Conservation (phyloP, 805 yeast genomes). For the Metschnikowia matae region DNA sequence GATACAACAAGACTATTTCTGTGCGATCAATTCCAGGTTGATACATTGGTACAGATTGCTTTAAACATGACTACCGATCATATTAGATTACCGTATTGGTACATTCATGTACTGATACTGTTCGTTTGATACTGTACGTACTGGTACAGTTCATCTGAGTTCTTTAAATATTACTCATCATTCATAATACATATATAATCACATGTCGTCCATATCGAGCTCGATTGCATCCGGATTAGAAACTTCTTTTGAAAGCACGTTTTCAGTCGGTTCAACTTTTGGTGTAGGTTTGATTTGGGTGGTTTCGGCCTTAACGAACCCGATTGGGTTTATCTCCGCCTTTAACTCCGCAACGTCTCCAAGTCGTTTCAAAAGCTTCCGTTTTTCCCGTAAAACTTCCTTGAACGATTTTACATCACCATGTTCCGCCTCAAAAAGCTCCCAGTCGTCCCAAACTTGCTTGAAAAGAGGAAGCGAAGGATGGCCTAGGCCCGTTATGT, state of each 20-base stretch:
- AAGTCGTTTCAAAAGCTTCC: constrained; percentile 31
- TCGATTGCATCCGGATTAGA: constrained; percentile 60
- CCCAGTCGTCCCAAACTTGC: constrained; percentile 63
- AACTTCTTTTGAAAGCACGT: too few species aligned
- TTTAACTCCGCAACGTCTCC: constrained; percentile 12
- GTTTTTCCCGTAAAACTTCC: constrained; percentile 63
- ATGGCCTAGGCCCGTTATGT: constrained; percentile 21
- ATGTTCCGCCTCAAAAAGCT: constrained; percentile 61
- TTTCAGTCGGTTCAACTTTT: too few species aligned
- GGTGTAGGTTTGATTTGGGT: neutral
- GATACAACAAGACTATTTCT: too few species aligned
- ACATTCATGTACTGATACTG: too few species aligned
- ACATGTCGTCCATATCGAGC: constrained; percentile 42
- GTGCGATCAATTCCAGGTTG: too few species aligned
- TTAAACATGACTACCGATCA: too few species aligned
- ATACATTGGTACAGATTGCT: neutral
- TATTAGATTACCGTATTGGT: too few species aligned
- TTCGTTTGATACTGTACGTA: too few species aligned
- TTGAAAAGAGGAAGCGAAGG: constrained; percentile 18
- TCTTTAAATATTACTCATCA: neutral
- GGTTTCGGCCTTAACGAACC: constrained; percentile 43
- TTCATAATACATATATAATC: neutral
- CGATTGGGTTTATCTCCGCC: constrained; percentile 33
- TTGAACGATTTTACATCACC: constrained; percentile 74
- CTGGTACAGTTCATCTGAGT: neutral